These are phyloP conservation scores for Coemansia sp. DNA, from an alignment of 192 early-diverging fungal species.

Conservation along the genomic window DNA sequence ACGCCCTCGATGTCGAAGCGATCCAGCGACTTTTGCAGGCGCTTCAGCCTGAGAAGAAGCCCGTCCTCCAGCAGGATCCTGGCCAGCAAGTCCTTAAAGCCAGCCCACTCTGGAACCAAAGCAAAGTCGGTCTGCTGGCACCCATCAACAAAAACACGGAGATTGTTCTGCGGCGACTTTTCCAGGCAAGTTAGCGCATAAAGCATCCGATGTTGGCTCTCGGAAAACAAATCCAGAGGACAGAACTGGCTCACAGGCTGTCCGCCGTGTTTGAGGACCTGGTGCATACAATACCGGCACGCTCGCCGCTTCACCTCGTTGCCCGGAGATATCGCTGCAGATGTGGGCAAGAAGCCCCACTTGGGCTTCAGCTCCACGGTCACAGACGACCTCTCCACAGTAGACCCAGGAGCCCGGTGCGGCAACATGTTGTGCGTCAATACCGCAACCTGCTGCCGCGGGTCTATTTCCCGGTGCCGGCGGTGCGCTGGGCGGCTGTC, in stretches of 20 bases:
- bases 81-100: constrained; percentile 24
- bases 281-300: constrained; percentile 77
- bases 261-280: constrained; percentile 48
- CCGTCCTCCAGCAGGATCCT: constrained; percentile 43
- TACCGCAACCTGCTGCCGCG: constrained; percentile 32
- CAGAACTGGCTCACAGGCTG: constrained; percentile 51
- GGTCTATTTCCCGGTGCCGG: constrained; percentile 44
- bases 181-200: constrained; percentile 33
- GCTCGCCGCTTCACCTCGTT: constrained; percentile 49
- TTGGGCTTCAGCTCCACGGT: constrained; percentile 66
- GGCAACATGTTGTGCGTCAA: constrained; percentile 48
- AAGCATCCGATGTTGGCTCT: constrained; percentile 14
- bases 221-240: constrained; percentile 63
- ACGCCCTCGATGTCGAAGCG: constrained; percentile 54
- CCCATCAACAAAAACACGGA: constrained; percentile 48
- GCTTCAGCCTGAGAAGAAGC: constrained; percentile 44
- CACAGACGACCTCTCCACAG: no score
- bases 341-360: constrained; percentile 62
- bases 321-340: constrained; percentile 28
- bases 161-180: constrained; percentile 27
- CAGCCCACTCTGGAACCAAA: constrained; percentile 9
- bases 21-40: constrained; percentile 53
- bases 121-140: background rate
- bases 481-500: constrained; percentile 43
- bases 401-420: background rate